A percentile compares a stretch with the other conserved stretches of the same genome.
Evolutionary conservation across 768 basidiomycete genomes (phyloP).

Genomic region (Leccinum olivaceopallidum): DNA sequence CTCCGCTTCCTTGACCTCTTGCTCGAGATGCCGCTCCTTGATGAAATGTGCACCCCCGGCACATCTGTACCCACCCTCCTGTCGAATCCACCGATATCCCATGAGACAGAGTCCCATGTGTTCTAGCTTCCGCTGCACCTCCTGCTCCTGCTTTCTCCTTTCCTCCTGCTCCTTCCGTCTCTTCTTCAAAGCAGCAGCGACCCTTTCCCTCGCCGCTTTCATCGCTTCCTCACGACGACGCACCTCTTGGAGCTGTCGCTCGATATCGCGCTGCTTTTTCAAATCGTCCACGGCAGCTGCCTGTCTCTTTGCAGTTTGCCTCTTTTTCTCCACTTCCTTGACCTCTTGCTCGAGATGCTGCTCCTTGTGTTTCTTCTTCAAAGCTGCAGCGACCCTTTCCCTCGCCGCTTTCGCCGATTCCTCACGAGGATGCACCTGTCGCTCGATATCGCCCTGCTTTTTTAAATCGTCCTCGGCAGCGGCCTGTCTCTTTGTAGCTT

Average conservation of each 20-base stretch:
- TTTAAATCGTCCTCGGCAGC: no score
- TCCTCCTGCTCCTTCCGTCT: constrained; percentile 10
- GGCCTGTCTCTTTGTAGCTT: no score
- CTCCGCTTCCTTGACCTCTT: constrained; percentile 18
- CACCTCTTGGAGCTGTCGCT: constrained; percentile 28
- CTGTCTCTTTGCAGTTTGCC: constrained; percentile 11
- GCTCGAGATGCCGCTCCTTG: constrained; percentile 18
- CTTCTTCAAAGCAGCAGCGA: background rate
- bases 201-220: background rate
- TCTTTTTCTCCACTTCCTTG: constrained; percentile 12
- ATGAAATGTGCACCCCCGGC: constrained; percentile 48
- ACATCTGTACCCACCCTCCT: constrained; percentile 45
- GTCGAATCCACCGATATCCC: constrained; percentile 48
- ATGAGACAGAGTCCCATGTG: constrained; percentile 49
- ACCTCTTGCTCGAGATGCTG: constrained; percentile 20
- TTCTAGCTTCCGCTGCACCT: constrained; percentile 45
- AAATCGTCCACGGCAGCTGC: no score
- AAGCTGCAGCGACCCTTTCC: no score
- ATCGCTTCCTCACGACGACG: constrained; percentile 27
- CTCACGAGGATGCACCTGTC: no score
- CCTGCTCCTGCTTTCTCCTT: constrained; percentile 20
- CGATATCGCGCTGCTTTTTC: background rate
- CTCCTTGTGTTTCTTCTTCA: no score
- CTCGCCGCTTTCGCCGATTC: no score
- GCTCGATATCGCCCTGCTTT: no score